These are phyloP conservation scores for Ceratorhiza oryzae-sativae DNA, from an alignment of 1,284 basidiomycete genomes.

Conservation along the genomic window DNA sequence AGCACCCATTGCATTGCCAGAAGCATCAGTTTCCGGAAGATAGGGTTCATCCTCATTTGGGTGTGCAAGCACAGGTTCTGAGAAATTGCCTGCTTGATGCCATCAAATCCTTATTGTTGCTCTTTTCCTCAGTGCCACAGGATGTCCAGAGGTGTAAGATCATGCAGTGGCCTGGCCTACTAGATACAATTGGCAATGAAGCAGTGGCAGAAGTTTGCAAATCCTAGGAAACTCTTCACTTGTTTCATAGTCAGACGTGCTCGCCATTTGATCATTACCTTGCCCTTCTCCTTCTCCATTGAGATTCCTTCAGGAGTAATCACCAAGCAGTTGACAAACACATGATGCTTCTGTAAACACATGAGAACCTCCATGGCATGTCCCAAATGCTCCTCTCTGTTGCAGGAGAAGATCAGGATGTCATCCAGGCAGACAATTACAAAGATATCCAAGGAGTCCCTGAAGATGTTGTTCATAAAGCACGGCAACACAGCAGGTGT, in stretches of 20 bases:
- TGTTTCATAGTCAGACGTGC: conserved; percentile 44
- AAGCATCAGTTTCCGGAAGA: conserved; percentile 31
- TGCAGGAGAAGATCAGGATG: conserved; percentile 42
- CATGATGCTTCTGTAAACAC: conserved; percentile 40
- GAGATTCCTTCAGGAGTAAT: conserved; percentile 4
- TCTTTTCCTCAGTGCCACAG: conserved; percentile 41
- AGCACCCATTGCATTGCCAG: conserved; percentile 24
- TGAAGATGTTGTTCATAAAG: conserved; percentile 37
- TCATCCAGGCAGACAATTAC: conserved; percentile 43
- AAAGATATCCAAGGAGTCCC: conserved; percentile 13
- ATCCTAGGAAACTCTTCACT: conserved; percentile 49
- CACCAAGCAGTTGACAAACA: conserved; percentile 41
- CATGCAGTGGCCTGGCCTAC: conserved; percentile 46
- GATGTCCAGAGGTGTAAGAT: conserved; percentile 43
- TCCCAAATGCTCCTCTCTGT: conserved; percentile 12
- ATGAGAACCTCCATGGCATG: conserved; percentile 46
- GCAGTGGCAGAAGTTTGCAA: conserved; percentile 49
- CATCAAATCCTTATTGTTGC: conserved; percentile 46
- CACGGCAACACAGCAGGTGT: conserved; percentile 39
- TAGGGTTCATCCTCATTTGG: conserved; percentile 10
- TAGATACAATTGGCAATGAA: conserved; percentile 49
- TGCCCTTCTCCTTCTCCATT: conserved; percentile 47
- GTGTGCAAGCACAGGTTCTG: conserved; percentile 24
- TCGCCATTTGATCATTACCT: conserved; percentile 47
- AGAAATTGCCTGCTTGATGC: conserved; percentile 41